These are phyloP conservation scores for Neofusicoccum umdonicola DNA, from an alignment of 2,329 filamentous ascomycete genomes.

Conservation along the genomic window DNA sequence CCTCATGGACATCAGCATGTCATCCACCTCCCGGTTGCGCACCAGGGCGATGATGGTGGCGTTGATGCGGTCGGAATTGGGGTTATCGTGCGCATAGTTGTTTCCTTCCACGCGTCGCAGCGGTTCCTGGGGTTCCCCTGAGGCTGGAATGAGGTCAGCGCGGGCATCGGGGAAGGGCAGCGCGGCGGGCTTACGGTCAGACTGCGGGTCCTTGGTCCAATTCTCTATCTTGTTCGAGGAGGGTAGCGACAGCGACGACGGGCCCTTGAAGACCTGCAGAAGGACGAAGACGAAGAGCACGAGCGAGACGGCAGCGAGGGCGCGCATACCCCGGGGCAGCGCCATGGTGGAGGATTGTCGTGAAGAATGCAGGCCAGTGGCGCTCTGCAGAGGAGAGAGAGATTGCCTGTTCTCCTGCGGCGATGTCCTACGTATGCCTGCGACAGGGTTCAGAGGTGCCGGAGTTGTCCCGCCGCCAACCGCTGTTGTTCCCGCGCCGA, in stretches of 20 bases:
- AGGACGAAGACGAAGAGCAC: conserved; percentile 76
- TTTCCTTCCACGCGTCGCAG: conserved; percentile 67
- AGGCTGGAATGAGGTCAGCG: conserved; percentile 54
- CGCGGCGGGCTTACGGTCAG: conserved; percentile 71
- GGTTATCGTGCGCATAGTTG: conserved; percentile 74
- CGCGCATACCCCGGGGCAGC: conserved; percentile 79
- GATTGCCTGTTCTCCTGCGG: background rate
- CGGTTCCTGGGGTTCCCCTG: conserved; percentile 75
- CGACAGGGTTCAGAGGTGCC: background rate
- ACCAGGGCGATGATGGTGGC: conserved; percentile 90
- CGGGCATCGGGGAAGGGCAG: background rate
- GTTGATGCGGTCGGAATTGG: conserved; percentile 80
- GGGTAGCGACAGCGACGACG: conserved; percentile 41
- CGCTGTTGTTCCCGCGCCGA: conserved; percentile 5
- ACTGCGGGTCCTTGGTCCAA: conserved; percentile 76
- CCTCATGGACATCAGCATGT: conserved; percentile 81
- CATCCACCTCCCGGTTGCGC: conserved; percentile 82
- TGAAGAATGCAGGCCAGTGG: background rate
- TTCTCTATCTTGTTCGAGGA: conserved; percentile 48
- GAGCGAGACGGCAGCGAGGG: conserved; percentile 69
- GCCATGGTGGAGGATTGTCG: conserved; percentile 60
- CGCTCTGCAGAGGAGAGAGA: background rate
- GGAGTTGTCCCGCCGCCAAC: background rate
- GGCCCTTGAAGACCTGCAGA: conserved; percentile 67
- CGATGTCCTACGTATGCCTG: background rate